phyloP scores from a whole-genome alignment of 1,284 basidiomycete genomes.

The Spongispora temasekensis region DNA sequence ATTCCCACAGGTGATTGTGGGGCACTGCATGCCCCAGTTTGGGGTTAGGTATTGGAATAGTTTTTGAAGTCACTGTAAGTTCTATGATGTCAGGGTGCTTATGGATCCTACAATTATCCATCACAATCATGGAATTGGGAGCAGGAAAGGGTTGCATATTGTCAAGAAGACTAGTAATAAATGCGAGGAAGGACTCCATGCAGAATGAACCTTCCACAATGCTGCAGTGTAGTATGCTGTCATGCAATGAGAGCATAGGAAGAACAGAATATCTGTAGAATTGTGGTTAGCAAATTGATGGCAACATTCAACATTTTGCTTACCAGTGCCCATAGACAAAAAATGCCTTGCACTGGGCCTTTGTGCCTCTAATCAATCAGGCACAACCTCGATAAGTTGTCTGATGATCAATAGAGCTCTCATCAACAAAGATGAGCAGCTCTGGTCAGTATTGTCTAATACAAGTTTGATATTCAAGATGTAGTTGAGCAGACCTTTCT shows the following conservation, averaged over 20 bases:
- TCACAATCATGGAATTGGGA: background rate
- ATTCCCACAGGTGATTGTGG: no score
- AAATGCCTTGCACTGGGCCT: background rate
- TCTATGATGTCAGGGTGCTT: background rate
- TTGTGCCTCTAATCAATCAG: slow-evolving; percentile 1
- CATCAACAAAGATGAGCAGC: slow-evolving; percentile 4
- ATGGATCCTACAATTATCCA: background rate
- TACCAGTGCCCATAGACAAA: background rate
- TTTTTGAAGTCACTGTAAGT: no score
- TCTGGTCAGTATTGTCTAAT: background rate
- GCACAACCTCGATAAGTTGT: background rate
- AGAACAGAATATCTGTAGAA: slow-evolving; percentile 1
- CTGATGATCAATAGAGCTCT: background rate
- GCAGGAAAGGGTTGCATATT: no score
- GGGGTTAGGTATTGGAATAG: no score
- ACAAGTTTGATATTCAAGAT: background rate
- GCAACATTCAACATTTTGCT: background rate
- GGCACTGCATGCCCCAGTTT: no score
- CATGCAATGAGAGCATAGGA: background rate
- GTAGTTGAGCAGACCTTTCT: background rate
- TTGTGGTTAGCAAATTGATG: no score
- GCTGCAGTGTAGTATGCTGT: slow-evolving; percentile 7
- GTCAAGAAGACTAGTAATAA: background rate
- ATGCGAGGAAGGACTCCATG: background rate
- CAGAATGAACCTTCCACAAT: slow-evolving; percentile 7